A percentile compares a stretch with the other conserved stretches of the same genome.
Conservation (phyloP, 805 yeast genomes). For the Grigorovia humatica region DNA sequence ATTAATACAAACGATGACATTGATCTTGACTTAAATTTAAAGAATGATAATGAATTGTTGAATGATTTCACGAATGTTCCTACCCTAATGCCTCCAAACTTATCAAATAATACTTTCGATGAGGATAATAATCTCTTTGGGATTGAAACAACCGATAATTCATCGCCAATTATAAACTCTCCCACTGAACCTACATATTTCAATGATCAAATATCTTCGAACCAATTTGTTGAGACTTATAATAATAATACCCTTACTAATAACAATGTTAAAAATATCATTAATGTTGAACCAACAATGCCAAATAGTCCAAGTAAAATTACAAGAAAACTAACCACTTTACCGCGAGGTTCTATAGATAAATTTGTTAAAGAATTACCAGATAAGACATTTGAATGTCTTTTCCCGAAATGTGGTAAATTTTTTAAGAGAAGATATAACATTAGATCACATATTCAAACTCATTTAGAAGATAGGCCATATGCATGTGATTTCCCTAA, state of each 20-base stretch:
- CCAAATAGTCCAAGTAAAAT: conserved; percentile 17
- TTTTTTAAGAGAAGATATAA: conserved; percentile 81
- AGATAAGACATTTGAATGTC: conserved; percentile 63
- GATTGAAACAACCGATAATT: background rate
- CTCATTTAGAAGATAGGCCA: conserved; percentile 92
- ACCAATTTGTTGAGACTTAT: background rate
- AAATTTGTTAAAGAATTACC: conserved; percentile 75
- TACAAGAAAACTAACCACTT: conserved; percentile 25
- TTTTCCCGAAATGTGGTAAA: conserved; percentile 70
- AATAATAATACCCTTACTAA: background rate
- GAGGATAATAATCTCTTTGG: background rate
- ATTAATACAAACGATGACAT: background rate
- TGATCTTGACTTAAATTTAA: background rate
- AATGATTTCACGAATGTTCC: background rate
- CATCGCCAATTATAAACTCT: background rate
- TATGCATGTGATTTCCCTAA: conserved; percentile 53
- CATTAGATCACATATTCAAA: conserved; percentile 90
- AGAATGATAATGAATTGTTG: background rate
- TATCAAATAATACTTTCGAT: background rate
- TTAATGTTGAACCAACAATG: background rate
- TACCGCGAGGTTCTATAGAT: conserved; percentile 87
- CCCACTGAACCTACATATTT: background rate
- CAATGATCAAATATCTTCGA: background rate
- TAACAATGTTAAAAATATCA: background rate
- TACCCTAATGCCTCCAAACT: background rate